Evolutionary conservation across 306 rosid genomes (phyloP).

Genomic region (Chamaecrista fasciculata): DNA sequence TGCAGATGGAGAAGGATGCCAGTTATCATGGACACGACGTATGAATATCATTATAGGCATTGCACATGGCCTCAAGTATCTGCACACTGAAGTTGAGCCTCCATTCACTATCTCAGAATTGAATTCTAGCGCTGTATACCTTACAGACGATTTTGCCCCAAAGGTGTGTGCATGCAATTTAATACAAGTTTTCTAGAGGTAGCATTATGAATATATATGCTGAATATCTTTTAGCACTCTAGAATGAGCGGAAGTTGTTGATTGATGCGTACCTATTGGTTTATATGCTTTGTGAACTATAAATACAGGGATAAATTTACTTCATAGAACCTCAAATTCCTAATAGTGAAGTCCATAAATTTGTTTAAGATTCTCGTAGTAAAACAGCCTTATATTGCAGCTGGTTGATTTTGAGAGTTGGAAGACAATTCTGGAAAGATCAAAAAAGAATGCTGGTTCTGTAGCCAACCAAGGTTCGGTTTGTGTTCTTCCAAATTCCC

Average conservation of each 20-base stretch:
- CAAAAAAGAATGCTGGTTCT: conserved; percentile 70
- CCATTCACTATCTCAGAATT: conserved; percentile 86
- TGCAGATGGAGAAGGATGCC: conserved; percentile 84
- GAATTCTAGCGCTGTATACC: conserved; percentile 86
- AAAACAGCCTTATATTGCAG: conserved; percentile 41
- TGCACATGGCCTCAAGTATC: conserved; percentile 81
- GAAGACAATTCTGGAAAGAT: conserved; percentile 86
- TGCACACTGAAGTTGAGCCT: conserved; percentile 87
- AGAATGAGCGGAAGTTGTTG: conserved; percentile 5
- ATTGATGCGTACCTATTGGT: neutral
- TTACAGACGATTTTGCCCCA: conserved; percentile 92
- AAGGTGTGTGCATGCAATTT: conserved; percentile 51
- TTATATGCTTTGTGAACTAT: neutral
- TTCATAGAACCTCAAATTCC: neutral
- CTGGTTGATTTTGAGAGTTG: conserved; percentile 96
- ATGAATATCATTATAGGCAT: conserved; percentile 89
- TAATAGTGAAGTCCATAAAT: neutral
- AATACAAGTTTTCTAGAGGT: neutral
- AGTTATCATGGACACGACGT: conserved; percentile 88
- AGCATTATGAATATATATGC: neutral
- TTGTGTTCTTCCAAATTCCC: conserved; percentile 70
- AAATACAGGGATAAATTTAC: neutral
- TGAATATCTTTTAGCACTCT: conserved; percentile 19
- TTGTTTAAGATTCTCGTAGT: conserved; percentile 8
- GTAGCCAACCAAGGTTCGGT: conserved; percentile 63